Evolutionary conservation across 306 rosid species (phyloP), one percentile per base, ranked within the genome.

Genomic region (Cucurbita argyrosperma): DNA sequence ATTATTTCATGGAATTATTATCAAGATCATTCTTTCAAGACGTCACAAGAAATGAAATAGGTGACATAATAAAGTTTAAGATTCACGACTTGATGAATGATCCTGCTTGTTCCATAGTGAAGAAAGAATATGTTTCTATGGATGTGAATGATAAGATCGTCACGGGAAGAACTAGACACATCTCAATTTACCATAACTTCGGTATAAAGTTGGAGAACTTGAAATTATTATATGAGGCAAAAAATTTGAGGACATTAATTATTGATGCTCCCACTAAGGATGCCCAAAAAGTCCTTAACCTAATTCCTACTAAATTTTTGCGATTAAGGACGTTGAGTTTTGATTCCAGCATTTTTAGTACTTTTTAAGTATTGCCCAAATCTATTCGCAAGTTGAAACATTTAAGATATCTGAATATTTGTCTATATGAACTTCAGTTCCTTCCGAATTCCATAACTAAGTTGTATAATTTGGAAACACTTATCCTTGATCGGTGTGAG

Each of bases 241-340:
- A 4, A 45, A 82, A 76, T 61, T 45, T 83, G 38, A 38, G 83
- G 46, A 78, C 83, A 42, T 69, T 47, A 10, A 2, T 45, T 45
- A 45, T 45, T 26, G 30, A 26, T 26, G 30, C 30, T 26, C 30
- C 30, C 30, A 26, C 30, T 26, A 26, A 26, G 30, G 30, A 26
- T 26, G 30, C 3, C 30, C 30, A 26, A 26, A 26, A 26, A 26
- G 30, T 26, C 30, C 30, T 26, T 26, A 26, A 26, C 30, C 30
- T 1, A 26, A 26, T 26, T 26, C 30, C 30, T 26, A 26, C 30
- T 1, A 26, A 26, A 3, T 26, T 26, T 26, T 26, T 26, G 30
- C 30, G 30, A 26, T 26, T 26, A 26, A 26, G 30, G 30, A 26
- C 30, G 30, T 26, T 26, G 30, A 26, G 30, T 26, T 26, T 26